Conservation (phyloP, 352 stramenopile genomes). For the Blastocystis sp. region DNA sequence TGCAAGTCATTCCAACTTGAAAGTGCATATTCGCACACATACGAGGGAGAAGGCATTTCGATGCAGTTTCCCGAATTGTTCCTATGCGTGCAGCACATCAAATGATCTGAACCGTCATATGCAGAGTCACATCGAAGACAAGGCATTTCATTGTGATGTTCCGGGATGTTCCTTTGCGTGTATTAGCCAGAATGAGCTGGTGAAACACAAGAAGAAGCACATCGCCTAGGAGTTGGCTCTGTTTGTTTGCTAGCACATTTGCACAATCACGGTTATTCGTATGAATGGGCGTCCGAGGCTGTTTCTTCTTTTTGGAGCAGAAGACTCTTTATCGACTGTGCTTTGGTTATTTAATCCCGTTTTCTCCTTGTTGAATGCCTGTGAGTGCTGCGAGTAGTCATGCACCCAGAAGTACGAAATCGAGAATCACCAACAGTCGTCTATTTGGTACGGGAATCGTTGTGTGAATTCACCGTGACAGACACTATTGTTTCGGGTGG, state of each 20-base stretch:
- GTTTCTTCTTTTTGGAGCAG: not conserved
- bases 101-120: conserved; percentile 50
- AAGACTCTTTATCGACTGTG: not conserved
- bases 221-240: not conserved
- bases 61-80: conserved; percentile 46
- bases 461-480: not conserved
- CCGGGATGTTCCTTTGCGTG: conserved; percentile 9
- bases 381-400: not conserved
- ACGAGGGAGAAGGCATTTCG: conserved; percentile 51
- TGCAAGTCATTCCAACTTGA: conserved; percentile 44
- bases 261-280: not conserved
- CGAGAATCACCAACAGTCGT: not conserved
- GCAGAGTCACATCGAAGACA: conserved; percentile 36
- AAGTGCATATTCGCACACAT: conserved; percentile 53
- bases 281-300: not conserved
- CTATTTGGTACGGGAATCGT: not conserved
- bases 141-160: conserved; percentile 48
- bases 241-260: not conserved
- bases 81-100: conserved; percentile 39
- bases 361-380: conserved; percentile 9
- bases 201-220: conserved; percentile 47
- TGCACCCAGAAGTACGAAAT: not conserved
- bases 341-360: too few species aligned
- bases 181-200: conserved; percentile 30
- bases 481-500: not conserved